Evolutionary conservation across 2,329 filamentous ascomycete species (phyloP), one percentile per base, ranked within the genome.

Genomic region (Paraphaeosphaeria sporulosa): DNA sequence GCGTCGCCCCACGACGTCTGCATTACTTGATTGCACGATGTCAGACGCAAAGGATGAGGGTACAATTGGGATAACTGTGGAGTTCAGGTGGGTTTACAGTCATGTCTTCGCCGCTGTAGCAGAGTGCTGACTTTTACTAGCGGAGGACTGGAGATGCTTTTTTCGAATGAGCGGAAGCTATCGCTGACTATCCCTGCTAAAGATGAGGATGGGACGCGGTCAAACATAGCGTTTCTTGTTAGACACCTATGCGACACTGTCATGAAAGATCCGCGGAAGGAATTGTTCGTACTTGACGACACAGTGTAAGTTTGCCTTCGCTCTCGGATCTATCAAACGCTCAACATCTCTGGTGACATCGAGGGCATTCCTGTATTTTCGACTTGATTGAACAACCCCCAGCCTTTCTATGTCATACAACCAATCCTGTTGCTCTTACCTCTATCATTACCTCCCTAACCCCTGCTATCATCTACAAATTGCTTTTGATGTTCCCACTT

Each of bases 121-220:
- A n/a, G n/a, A n/a, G n/a, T n/a, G n/a, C n/a, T n/a, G n/a, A n/a
- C n/a, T n/a, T n/a, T n/a, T 17, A 57, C 27, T 52, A 84, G 95
- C 65, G 95, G 95, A 63, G 95, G 95, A 23, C 86, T 99, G 19
- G 95, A 99, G 81, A 90, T 97, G 82, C 89, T 99, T 66, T 99
- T 99, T 80, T 88, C 89, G 34, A 90, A 97, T 76, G 84, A 93
- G 79, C 87, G 90, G 58, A 90, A 88, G 68, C 91, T 94, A 76
- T 80, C 83, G 23, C 76, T 99, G 48, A 80, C 84, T 3, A 78
- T 98, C 44, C 92, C 94, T 21, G 79, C 85, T 32, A 83, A 74
- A 57, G 85, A 89, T 71, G 80, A 84, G 55, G 80, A 86, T 61
- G 89, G 88, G 51, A 81, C 82, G 58, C 84, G 87, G 10, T 81